Evolutionary conservation across 495 filamentous ascomycete genomes (phyloP).

Genomic region (Aspergillus campestris): DNA sequence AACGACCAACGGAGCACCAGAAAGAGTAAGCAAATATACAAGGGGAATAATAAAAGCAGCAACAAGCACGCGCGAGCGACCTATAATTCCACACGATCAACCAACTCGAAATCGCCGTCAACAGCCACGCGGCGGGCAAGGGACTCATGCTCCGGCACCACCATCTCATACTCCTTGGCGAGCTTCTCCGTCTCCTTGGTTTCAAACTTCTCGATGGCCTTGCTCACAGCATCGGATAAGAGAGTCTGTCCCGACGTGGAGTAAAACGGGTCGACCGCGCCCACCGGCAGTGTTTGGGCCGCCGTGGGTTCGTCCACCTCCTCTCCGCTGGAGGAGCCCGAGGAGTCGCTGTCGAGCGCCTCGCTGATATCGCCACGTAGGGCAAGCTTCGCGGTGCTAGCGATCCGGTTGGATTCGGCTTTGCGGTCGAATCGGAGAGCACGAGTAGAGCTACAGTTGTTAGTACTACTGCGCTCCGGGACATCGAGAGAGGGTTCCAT

Average conservation of each 20-base stretch:
- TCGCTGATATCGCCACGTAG: constrained; percentile 28
- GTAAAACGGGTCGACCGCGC: constrained; percentile 32
- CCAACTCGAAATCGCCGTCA: constrained; percentile 36
- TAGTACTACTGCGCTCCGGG: not conserved
- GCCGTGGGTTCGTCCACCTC: constrained; percentile 35
- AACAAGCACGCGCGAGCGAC: not conserved
- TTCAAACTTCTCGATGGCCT: constrained; percentile 50
- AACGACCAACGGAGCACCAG: constrained; percentile 2
- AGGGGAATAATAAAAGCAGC: not conserved
- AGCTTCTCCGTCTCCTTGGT: constrained; percentile 47
- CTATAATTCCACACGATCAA: constrained; percentile 21
- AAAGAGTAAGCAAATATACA: not conserved
- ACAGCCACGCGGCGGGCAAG: constrained; percentile 27
- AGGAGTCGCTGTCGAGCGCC: constrained; percentile 18
- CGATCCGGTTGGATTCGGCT: constrained; percentile 21
- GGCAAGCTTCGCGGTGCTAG: constrained; percentile 23
- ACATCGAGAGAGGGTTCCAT: not conserved
- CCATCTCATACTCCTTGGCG: constrained; percentile 52
- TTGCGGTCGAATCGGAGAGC: constrained; percentile 20
- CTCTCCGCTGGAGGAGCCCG: constrained; percentile 30
- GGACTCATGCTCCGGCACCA: constrained; percentile 35
- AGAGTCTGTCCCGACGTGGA: constrained; percentile 48
- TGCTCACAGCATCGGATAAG: constrained; percentile 42
- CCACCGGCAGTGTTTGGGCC: constrained; percentile 7
- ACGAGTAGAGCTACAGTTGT: not conserved